A percentile compares a stretch with the other conserved stretches of the same genome.
phyloP scores from a whole-genome alignment of 441 rosid genomes.

The Pelargonium citronellum region DNA sequence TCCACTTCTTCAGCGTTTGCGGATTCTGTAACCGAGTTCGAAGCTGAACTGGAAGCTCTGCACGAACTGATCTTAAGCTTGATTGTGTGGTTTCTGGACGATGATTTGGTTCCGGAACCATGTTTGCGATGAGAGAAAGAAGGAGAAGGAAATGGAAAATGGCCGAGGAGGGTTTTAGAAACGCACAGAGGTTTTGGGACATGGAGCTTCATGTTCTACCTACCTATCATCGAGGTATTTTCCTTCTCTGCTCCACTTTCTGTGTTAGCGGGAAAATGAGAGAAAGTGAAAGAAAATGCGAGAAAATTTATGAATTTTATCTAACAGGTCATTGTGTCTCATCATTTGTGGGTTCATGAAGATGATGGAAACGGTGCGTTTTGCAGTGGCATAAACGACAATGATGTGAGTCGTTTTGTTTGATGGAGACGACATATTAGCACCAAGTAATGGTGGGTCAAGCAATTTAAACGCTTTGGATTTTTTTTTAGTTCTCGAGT shows the following conservation, averaged over 20 bases:
- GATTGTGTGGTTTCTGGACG: not conserved
- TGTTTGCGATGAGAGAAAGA: not conserved
- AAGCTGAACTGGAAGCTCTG: not conserved
- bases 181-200: not conserved
- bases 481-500: too few relatives aligned
- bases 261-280: slow-evolving; percentile 3
- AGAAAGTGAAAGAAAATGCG: slow-evolving; percentile 3
- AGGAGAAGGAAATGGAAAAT: not conserved
- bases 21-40: not conserved
- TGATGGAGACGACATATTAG: too few relatives aligned
- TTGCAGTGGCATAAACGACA: not conserved
- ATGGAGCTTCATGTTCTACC: not conserved
- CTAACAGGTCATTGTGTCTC: not conserved
- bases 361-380: not conserved
- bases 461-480: too few relatives aligned
- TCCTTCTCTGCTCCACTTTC: slow-evolving; percentile 4
- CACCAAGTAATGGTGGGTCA: too few relatives aligned
- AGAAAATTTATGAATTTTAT: not conserved
- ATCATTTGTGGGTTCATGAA: not conserved
- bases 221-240: not conserved
- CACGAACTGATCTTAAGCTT: not conserved
- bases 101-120: not conserved
- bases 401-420: too few relatives aligned
- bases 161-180: slow-evolving; percentile 6
- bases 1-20: not conserved